Percentiles rank a stretch among this genome's conserved stretches.
These are phyloP conservation scores for Mrakia frigida DNA, from an alignment of 768 basidiomycete species.

Conservation along the genomic window DNA sequence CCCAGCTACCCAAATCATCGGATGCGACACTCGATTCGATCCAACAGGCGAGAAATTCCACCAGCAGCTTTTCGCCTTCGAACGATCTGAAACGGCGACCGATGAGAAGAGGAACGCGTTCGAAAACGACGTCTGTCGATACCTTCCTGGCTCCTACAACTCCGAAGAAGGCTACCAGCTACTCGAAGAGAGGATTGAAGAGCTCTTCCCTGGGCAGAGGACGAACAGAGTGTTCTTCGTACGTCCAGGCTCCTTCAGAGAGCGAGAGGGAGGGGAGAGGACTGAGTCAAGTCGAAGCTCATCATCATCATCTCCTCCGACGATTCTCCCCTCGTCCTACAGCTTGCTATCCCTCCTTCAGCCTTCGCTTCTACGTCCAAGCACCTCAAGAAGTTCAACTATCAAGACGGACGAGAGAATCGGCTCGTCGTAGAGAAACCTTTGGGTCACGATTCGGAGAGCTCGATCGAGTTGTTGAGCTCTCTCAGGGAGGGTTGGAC, in stretches of 20 bases:
- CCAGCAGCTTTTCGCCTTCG: background rate
- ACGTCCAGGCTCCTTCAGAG: background rate
- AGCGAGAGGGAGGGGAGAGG: background rate
- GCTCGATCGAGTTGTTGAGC: background rate
- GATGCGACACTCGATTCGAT: background rate
- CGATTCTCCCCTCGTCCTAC: background rate
- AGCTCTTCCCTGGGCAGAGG: background rate
- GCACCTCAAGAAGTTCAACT: background rate
- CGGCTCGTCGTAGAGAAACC: constrained; percentile 1
- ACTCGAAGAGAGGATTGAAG: background rate
- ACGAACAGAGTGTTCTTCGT: background rate
- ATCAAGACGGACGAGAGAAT: background rate
- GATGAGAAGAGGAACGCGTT: background rate
- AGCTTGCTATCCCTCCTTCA: constrained; percentile 7
- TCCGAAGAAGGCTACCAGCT: background rate
- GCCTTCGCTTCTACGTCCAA: background rate
- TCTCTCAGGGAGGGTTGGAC: background rate
- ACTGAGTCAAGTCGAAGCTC: background rate
- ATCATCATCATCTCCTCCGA: background rate
- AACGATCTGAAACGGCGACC: background rate
- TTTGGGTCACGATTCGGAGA: background rate
- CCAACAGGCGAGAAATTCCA: background rate
- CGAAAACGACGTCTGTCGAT: background rate
- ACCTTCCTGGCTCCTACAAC: background rate
- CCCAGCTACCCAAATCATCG: background rate